Conservation (phyloP, 495 filamentous ascomycete species). For the Umbilicaria muhlenbergii region DNA sequence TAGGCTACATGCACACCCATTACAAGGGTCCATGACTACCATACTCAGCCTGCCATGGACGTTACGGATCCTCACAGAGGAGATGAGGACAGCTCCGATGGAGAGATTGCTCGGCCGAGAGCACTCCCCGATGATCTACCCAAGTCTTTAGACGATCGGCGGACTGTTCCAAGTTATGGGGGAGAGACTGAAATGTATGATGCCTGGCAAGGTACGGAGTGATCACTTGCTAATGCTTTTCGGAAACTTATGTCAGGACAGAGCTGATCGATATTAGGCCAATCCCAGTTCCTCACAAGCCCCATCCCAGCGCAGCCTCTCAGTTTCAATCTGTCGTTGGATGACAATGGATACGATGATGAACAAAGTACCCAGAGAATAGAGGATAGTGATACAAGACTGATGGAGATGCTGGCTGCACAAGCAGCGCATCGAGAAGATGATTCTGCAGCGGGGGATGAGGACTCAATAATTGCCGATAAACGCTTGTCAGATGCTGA, state of each 20-base stretch:
- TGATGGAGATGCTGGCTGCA: constrained; percentile 93
- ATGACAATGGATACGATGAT: constrained; percentile 50
- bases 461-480: constrained; percentile 60
- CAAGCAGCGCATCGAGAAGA: constrained; percentile 71
- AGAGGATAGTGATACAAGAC: constrained; percentile 66
- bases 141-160: constrained; percentile 77
- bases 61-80: constrained; percentile 1
- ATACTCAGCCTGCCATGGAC: constrained; percentile 3
- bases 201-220: constrained; percentile 80
- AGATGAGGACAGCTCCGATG: constrained; percentile 4
- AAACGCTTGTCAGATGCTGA: constrained; percentile 58
- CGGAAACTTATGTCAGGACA: background rate
- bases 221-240: constrained; percentile 8
- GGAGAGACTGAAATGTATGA: constrained; percentile 93
- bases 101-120: constrained; percentile 19
- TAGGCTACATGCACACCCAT: no score
- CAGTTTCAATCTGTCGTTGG: constrained; percentile 68
- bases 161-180: constrained; percentile 39
- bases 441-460: constrained; percentile 54
- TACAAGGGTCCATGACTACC: no score
- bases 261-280: constrained; percentile 37
- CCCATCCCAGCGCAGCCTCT: constrained; percentile 72
- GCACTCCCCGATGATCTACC: constrained; percentile 75
- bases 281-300: constrained; percentile 83
- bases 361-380: constrained; percentile 43